Percentiles rank a stretch among this genome's conserved stretches.
These are phyloP conservation scores for Stylosanthes scabra DNA, from an alignment of 331 rosid genomes.

Conservation along the genomic window DNA sequence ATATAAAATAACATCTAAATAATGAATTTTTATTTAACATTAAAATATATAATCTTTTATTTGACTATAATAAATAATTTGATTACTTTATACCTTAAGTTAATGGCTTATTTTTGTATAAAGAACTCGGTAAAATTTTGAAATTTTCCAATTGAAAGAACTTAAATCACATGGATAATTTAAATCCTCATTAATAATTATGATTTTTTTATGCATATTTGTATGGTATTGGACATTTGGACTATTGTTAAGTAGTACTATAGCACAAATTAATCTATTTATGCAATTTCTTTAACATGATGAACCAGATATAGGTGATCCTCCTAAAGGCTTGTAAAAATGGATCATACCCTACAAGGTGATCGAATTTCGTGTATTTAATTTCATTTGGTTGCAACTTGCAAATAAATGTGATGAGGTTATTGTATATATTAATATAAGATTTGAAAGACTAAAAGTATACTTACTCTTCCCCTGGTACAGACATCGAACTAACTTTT, in stretches of 20 bases:
- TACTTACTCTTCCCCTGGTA: slow-evolving; percentile 11
- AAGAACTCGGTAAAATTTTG: too few species aligned
- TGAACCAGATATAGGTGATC: not conserved
- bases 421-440: not conserved
- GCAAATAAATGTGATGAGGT: not conserved
- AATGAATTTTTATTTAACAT: too few species aligned
- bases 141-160: not conserved
- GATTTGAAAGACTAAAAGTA: slow-evolving; percentile 7
- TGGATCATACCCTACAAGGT: slow-evolving; percentile 19
- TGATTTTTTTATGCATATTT: not conserved
- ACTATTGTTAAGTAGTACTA: too few species aligned
- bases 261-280: not conserved
- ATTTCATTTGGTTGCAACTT: slow-evolving; percentile 1
- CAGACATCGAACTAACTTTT: slow-evolving; percentile 24
- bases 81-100: too few species aligned
- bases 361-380: slow-evolving; percentile 13
- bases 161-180: not conserved
- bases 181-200: not conserved
- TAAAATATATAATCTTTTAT: too few species aligned
- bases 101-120: too few species aligned
- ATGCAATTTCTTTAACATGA: not conserved
- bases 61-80: too few species aligned
- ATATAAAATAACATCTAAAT: too few species aligned
- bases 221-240: too few species aligned
- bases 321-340: not conserved